Base-by-base conservation (phyloP, 2,329 filamentous ascomycete species). In the Colletotrichum echinochloae region DNA sequence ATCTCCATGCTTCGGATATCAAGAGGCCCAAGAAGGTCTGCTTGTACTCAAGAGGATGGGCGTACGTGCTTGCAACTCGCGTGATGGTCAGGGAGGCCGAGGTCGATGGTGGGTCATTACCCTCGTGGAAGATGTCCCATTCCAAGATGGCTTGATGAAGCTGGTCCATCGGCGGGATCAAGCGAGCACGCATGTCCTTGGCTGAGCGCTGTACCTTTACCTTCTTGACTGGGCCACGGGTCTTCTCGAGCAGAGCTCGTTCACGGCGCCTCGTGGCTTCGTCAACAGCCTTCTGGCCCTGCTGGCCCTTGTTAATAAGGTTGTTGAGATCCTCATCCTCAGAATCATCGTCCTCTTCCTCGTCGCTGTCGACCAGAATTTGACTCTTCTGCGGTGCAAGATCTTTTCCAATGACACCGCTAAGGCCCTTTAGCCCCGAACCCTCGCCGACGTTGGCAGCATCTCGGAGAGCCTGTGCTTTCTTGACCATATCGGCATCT, bases 81-180 rank as follows among this genome's bases (percentile, higher is more conserved):
- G 87, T 89, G 77, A 95, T 97, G 54, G 89, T 86, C 37, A 71
- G 37, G 26, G 60, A 60, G n/a, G 46, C 55, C 57, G 91, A 90
- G 20, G 89, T 89, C 61, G 89, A 91, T 0, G 96, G 95, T 7
- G 96, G 96, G 70, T 95, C 92, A 76, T 95, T 94, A 35, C 94
- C 94, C 55, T 90, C 85, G 76, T 97, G 93, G 80, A 98, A 99
- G 74, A 97, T 97, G 74, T 99, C 93, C 96, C 96, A 99, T 66
- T 92, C 89, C 3, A 99, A 88, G 60, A 99, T 94, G 23, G 91
- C 91, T 75, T 92, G 91, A 78, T 98, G 96, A 37, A 99, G 83
- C 20, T 89, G 86, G 46, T 94, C 92, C 82, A 99, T 92, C 74
- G 97, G 94, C 9, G 97, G 96, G 39, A 95, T 92, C 70, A 99